Conservation (phyloP, 257 asterid genomes). For the Galeopsis tetrahit region DNA sequence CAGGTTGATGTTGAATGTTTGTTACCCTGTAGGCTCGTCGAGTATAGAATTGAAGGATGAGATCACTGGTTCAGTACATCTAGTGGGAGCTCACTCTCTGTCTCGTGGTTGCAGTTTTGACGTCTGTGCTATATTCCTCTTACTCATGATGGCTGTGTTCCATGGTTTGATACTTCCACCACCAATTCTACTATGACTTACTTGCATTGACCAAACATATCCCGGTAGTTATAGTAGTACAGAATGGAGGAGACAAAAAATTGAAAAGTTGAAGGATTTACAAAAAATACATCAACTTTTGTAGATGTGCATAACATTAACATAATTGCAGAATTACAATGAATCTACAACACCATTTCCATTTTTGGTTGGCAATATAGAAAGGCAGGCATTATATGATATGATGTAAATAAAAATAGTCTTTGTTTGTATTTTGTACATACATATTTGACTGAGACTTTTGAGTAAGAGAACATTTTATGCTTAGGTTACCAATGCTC, state of each 20-base stretch:
- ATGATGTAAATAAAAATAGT: conserved; percentile 38
- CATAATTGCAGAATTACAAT: conserved; percentile 34
- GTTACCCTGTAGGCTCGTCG: conserved; percentile 74
- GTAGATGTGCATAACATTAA: conserved; percentile 39
- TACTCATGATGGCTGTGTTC: conserved; percentile 52
- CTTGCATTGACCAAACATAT: conserved; percentile 17
- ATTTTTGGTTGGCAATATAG: conserved; percentile 43
- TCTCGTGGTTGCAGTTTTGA: conserved; percentile 44
- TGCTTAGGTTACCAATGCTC: neutral
- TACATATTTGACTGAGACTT: conserved; percentile 10
- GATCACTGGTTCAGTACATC: conserved; percentile 95
- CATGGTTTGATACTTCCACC: conserved; percentile 44
- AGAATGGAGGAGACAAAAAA: conserved; percentile 7
- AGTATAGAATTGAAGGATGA: conserved; percentile 93
- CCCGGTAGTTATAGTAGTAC: conserved; percentile 3
- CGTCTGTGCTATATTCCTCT: conserved; percentile 40
- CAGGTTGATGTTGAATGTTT: neutral
- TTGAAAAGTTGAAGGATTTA: conserved; percentile 31
- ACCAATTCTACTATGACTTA: conserved; percentile 36
- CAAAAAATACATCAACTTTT: conserved; percentile 20
- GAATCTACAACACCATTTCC: conserved; percentile 36
- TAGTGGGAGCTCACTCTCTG: conserved; percentile 94
- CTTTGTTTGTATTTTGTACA: conserved; percentile 30
- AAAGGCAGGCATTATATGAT: neutral
- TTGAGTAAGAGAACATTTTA: conserved; percentile 8